Base-by-base conservation (phyloP, 768 basidiomycete genomes). In the Mycena pura region DNA sequence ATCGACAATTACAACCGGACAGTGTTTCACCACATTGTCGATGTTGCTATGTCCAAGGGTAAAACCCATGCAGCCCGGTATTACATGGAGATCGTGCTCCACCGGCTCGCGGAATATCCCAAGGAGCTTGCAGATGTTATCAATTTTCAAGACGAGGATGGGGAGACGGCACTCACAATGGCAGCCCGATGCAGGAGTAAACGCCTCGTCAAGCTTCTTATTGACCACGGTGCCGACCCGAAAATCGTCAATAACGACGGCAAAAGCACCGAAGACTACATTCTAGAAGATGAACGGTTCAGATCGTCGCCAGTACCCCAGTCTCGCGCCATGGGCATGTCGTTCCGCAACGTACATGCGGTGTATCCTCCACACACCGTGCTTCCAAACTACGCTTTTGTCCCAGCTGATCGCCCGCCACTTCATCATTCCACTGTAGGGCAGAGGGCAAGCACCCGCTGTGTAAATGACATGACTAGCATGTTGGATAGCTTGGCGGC, bases 81-180 rank as follows among this genome's bases (percentile, higher is more conserved):
- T 77, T 99, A 99, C 76, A 95, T 99, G 94, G 97, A 99, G 75
- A 96, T 94, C 0, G 88, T 99, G 38, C 83, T 99, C 53, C 82
- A 80, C 39, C 86, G 96, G 49, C 82, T 99, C 38, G 83, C 91
- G 6, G 95, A 96, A 70, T 99, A 93, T 77, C 96, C 97, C 1
- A 92, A 92, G 69, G 97, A 99, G 74, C 79, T 99, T 28, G 93
- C 95, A 29, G 97, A 99, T 70, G 94, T 99, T 45, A 95, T 99
- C 76, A 99, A 99, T 72, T 99, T 98, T 73, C 97, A 97, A 73
- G 96, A 99, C 72, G 95, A 98, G 72, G 97, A 99, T 65, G 96
- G 96, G 32, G 97, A 99, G 77, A 99, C 97, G 7, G 95, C 97
- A 11, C 76, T 99, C 62, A 99, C 97, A 4, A 87, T 99, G 82